A percentile compares a stretch with the other conserved stretches of the same genome.
phyloP scores from a whole-genome alignment of 1,284 basidiomycete species.

The Grifola frondosa region DNA sequence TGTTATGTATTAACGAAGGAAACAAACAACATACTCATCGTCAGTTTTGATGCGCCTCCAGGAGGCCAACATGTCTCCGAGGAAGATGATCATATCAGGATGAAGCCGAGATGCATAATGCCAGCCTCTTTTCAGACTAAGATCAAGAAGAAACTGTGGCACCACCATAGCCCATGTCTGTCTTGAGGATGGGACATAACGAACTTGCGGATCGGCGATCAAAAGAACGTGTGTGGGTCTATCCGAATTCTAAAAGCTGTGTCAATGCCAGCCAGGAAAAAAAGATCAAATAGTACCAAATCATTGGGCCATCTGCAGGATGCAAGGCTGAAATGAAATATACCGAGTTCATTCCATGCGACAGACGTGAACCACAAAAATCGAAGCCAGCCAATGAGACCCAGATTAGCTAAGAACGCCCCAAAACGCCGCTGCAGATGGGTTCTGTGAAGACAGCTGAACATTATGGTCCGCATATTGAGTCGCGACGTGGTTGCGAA shows the following conservation, averaged over 20 bases:
- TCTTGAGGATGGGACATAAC: slow-evolving; percentile 48
- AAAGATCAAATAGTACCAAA: not conserved
- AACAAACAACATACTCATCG: slow-evolving; percentile 50
- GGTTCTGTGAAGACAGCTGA: no score
- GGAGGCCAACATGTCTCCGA: slow-evolving; percentile 78
- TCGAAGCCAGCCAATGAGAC: slow-evolving; percentile 38
- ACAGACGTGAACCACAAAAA: slow-evolving; percentile 59
- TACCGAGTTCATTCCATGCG: slow-evolving; percentile 67
- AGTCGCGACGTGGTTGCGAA: no score
- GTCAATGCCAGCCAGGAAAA: not conserved
- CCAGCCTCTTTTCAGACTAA: slow-evolving; percentile 79
- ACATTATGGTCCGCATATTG: no score
- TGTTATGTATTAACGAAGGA: not conserved
- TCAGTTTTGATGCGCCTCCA: slow-evolving; percentile 61
- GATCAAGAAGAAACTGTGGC: slow-evolving; percentile 58
- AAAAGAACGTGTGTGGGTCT: slow-evolving; percentile 63
- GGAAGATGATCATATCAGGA: slow-evolving; percentile 75
- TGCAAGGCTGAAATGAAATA: slow-evolving; percentile 49
- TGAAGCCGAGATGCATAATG: slow-evolving; percentile 55
- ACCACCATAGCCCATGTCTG: slow-evolving; percentile 41
- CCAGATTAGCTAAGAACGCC: no score
- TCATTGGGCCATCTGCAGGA: slow-evolving; percentile 54
- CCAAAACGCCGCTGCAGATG: no score
- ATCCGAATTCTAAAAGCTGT: slow-evolving; percentile 5
- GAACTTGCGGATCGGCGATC: slow-evolving; percentile 77